These are phyloP conservation scores for Rhodotorula paludigena DNA, from an alignment of 768 basidiomycete species.

Conservation along the genomic window DNA sequence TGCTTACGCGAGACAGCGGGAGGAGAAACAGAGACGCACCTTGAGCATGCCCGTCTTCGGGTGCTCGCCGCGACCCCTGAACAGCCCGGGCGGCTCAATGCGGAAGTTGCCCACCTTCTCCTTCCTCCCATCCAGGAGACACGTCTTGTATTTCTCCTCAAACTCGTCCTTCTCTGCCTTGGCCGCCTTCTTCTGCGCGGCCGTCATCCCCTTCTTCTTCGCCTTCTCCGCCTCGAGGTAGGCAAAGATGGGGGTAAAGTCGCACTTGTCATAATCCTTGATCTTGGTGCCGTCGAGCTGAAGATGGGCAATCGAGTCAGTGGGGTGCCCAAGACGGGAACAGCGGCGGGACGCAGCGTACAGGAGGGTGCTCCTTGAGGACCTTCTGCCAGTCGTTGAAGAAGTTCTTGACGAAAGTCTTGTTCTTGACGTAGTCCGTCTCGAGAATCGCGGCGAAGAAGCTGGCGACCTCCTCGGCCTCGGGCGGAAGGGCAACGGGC, in stretches of 20 bases:
- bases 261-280: constrained; percentile 69
- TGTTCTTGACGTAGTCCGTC: constrained; percentile 84
- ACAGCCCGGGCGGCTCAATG: constrained; percentile 96
- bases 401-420: constrained; percentile 87
- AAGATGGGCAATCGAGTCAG: not conserved
- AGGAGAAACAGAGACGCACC: constrained; percentile 50
- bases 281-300: constrained; percentile 69
- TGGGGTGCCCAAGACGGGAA: not conserved
- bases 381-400: constrained; percentile 81
- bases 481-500: constrained; percentile 68
- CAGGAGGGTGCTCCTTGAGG: constrained; percentile 75
- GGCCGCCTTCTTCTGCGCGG: constrained; percentile 82
- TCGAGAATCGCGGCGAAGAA: constrained; percentile 92
- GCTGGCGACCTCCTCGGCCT: constrained; percentile 90
- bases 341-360: constrained; percentile 55
- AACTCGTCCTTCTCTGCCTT: constrained; percentile 78
- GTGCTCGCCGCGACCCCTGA: constrained; percentile 95
- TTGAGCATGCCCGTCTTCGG: constrained; percentile 95
- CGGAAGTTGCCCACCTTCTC: constrained; percentile 98
- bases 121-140: constrained; percentile 89
- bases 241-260: constrained; percentile 91
- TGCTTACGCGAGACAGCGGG: not conserved
- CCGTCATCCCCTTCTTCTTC: constrained; percentile 78
- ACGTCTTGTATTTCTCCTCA: constrained; percentile 77
- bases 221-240: constrained; percentile 87